phyloP scores from a whole-genome alignment of 495 filamentous ascomycete species.

The Physcia stellaris region DNA sequence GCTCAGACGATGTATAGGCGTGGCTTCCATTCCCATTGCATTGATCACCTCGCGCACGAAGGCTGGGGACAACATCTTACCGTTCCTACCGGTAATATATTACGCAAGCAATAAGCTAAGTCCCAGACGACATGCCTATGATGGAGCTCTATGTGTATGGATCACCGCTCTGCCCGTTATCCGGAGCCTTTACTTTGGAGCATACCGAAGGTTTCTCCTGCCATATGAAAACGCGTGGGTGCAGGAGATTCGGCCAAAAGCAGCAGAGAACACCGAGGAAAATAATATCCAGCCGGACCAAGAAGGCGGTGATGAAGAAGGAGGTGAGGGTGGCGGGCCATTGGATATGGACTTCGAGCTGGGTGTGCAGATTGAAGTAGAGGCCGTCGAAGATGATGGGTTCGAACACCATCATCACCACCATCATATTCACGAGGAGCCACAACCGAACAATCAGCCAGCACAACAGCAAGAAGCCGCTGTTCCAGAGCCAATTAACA shows the following conservation, averaged over 20 bases:
- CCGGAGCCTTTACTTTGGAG: conserved; percentile 49
- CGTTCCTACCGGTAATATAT: conserved; percentile 49
- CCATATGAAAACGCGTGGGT: conserved; percentile 51
- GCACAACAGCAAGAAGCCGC: conserved; percentile 17
- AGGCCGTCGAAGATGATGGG: conserved; percentile 26
- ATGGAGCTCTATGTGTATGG: too few relatives aligned
- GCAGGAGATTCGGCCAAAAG: conserved; percentile 49
- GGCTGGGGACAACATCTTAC: conserved; percentile 43
- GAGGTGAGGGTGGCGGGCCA: conserved; percentile 24
- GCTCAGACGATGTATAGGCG: conserved; percentile 30
- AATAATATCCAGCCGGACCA: conserved; percentile 24
- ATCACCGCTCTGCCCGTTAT: conserved; percentile 54
- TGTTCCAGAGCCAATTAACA: conserved; percentile 10
- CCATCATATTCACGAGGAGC: conserved; percentile 18
- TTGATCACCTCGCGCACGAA: conserved; percentile 47
- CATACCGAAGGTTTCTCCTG: conserved; percentile 52
- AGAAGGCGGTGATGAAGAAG: conserved; percentile 26
- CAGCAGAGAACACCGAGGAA: conserved; percentile 25
- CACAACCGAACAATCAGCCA: conserved; percentile 9
- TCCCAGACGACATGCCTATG: conserved; percentile 36
- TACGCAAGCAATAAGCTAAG: conserved; percentile 40
- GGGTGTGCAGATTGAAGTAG: conserved; percentile 28
- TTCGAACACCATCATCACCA: conserved; percentile 25
- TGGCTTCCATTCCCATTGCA: conserved; percentile 48
- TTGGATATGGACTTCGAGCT: conserved; percentile 21